Conservation (phyloP, 2,329 filamentous ascomycete species). For the Penicillium sp. region DNA sequence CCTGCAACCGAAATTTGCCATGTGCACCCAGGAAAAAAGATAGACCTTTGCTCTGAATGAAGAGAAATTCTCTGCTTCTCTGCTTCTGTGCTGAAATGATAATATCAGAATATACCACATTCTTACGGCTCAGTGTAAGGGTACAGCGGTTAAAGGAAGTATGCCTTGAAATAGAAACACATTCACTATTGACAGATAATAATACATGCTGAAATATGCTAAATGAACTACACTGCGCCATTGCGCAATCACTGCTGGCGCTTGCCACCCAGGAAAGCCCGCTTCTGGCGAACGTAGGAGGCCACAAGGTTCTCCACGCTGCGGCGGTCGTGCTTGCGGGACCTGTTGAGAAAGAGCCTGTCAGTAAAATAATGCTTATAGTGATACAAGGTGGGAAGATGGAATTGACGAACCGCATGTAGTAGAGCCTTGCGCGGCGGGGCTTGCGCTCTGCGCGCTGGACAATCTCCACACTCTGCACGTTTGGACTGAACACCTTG, state of each 20-base stretch:
- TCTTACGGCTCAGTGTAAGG: background rate
- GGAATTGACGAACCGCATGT: slow-evolving; percentile 64
- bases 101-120: no score
- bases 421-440: slow-evolving; percentile 82
- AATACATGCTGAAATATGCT: slow-evolving; percentile 31
- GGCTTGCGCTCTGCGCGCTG: slow-evolving; percentile 82
- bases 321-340: slow-evolving; percentile 83
- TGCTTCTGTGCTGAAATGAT: no score
- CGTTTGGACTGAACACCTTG: slow-evolving; percentile 88
- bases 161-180: background rate
- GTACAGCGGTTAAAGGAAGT: background rate
- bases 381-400: background rate
- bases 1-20: background rate
- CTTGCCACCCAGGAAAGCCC: slow-evolving; percentile 40
- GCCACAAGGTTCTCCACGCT: slow-evolving; percentile 78
- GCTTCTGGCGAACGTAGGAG: slow-evolving; percentile 60
- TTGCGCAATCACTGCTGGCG: slow-evolving; percentile 19
- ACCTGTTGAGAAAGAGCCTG: slow-evolving; percentile 35
- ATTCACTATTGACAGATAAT: slow-evolving; percentile 28
- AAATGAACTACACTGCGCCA: slow-evolving; percentile 4
- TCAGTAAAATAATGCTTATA: background rate
- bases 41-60: no score
- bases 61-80: no score
- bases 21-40: no score
- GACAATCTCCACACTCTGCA: slow-evolving; percentile 89